Conservation (phyloP, 371 early-diverging fungal species). For the Blastocladiella emersonii region DNA sequence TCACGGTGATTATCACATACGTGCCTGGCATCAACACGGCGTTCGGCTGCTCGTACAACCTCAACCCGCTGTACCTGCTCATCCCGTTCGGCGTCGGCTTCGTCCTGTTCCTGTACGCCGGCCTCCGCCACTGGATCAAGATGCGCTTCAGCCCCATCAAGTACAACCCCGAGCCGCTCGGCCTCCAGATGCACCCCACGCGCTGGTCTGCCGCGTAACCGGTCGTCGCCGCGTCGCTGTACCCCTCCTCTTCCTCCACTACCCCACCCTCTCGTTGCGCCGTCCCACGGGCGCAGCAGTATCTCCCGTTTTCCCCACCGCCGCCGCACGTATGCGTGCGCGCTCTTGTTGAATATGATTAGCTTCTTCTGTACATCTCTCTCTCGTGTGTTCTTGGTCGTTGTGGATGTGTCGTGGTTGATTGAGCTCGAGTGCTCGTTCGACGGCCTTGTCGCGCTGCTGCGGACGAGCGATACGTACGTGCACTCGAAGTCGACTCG, state of each 20-base stretch:
- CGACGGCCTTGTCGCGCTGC: too few species aligned
- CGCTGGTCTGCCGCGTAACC: neutral
- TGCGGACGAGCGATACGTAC: too few species aligned
- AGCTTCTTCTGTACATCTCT: too few species aligned
- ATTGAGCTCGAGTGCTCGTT: too few species aligned
- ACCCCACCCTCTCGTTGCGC: neutral
- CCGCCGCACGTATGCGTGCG: too few species aligned
- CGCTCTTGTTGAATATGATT: too few species aligned
- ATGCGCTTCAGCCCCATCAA: neutral
- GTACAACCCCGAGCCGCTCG: conserved; percentile 7
- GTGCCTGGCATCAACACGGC: conserved; percentile 58
- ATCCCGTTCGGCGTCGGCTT: conserved; percentile 1
- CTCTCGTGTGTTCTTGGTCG: too few species aligned
- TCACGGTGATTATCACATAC: conserved; percentile 61
- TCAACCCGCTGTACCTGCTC: neutral
- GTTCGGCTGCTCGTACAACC: neutral
- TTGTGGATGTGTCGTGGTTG: too few species aligned
- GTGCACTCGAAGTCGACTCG: too few species aligned
- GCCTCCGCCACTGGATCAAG: conserved; percentile 3
- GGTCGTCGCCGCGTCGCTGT: neutral
- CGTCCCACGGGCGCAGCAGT: too few species aligned
- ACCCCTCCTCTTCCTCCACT: neutral
- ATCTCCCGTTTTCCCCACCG: too few species aligned
- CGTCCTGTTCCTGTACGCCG: conserved; percentile 3
- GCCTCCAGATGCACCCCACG: conserved; percentile 9